These are phyloP conservation scores for Leccinum fibrillosum DNA, from an alignment of 768 basidiomycete species.

Conservation along the genomic window DNA sequence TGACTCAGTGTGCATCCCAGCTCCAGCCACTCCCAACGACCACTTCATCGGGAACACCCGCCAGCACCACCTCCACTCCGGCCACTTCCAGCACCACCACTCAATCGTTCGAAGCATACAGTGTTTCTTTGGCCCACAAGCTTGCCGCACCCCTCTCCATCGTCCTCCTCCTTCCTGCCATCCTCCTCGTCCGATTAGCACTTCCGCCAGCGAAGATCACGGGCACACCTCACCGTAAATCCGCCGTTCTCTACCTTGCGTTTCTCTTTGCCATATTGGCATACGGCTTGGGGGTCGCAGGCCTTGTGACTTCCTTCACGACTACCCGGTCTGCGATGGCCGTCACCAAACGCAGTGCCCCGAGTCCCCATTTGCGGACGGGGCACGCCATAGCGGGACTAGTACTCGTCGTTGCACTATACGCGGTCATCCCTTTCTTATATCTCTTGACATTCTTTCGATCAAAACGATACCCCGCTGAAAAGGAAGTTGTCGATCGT, in stretches of 20 bases:
- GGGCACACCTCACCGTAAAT: conserved; percentile 19
- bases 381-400: conserved; percentile 64
- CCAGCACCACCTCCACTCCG: conserved; percentile 5
- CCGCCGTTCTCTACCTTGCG: conserved; percentile 35
- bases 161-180: conserved; percentile 40
- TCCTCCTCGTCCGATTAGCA: conserved; percentile 42
- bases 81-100: conserved; percentile 9
- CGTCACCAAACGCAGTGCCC: conserved; percentile 31
- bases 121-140: conserved; percentile 47
- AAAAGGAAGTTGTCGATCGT: conserved; percentile 21
- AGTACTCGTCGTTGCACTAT: conserved; percentile 60
- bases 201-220: conserved; percentile 33
- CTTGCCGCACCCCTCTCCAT: conserved; percentile 47
- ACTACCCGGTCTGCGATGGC: conserved; percentile 37
- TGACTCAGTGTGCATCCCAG: conserved; percentile 56
- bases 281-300: conserved; percentile 61
- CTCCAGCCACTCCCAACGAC: conserved; percentile 25
- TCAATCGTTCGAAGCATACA: conserved; percentile 30
- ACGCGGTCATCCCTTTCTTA: conserved; percentile 47
- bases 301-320: conserved; percentile 61
- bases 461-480: conserved; percentile 8
- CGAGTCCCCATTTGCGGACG: conserved; percentile 46
- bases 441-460: conserved; percentile 30
- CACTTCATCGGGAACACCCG: conserved; percentile 17
- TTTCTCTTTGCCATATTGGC: conserved; percentile 41